Base-by-base conservation (phyloP, 768 basidiomycete genomes). In the Dentipellis fragilis region DNA sequence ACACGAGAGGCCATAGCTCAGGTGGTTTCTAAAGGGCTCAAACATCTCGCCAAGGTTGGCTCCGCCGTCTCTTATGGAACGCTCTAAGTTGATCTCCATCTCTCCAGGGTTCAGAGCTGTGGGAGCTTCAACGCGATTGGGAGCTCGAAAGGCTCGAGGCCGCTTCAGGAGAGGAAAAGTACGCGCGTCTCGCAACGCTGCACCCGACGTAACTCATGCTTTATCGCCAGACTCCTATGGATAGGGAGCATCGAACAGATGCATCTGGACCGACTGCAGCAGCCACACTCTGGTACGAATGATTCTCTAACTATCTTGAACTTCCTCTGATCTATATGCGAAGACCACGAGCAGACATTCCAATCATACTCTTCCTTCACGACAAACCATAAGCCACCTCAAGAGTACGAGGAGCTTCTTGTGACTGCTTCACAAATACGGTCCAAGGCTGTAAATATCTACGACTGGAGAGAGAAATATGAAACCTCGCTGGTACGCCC, bases 331-430 rank as follows among this genome's bases (percentile, higher is more conserved):
- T 46, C 54, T 48, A 51, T 17, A 11, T 5, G 11, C 34, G n/a
- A 62, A 93, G 91, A 81, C 57, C 77, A 84, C 54, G 89, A 91
- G 40, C 80, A 87, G 12, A 94, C 93, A 0, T 84, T 85, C 55
- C 84, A 90, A 63, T 75, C 80, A 2, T 98, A 95, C 67, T 96
- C 94, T 0, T 79, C 85, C 0, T 96, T 97, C 71, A 90, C 91
- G 14, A 90, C 92, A 0, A 79, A 80, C 54, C 78, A 87, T 68
- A 80, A 84, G 62, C 80, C 87, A 12, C 73, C 84, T 0, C 71
- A 77, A n/a, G 78, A 85, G 45, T 98, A 98, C 65, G 93, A 95
- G 64, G 62, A 73, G 0, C 69, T 85, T 7, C 79, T 97, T 22
- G 77, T 95, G 16, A 68, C 79, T 0, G 93, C 92, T 2, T 91